Base-by-base conservation (phyloP, 495 filamentous ascomycete genomes). In the Oidiodendron maius region DNA sequence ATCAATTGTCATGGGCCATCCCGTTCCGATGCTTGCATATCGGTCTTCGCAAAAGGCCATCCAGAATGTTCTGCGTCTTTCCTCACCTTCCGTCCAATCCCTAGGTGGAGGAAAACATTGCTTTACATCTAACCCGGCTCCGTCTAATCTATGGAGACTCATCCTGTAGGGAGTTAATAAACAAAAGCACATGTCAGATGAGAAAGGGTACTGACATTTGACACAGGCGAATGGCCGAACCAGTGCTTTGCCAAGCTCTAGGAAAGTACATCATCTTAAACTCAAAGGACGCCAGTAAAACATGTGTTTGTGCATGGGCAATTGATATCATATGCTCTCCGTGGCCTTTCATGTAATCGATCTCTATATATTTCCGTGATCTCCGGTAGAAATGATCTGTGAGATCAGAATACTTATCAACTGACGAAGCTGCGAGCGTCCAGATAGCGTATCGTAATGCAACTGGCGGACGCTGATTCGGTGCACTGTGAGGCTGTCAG, bases 191-290 rank as follows among this genome's bases (percentile, higher is more conserved):
- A 1, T 1, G 34, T 48, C 6, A 26, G 32, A 30, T 67, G 59
- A 55, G 69, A 36, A 28, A 1, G 2, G 8, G 3, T 36, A 42
- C 54, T 50, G 15, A 52, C 94, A 97, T 97, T 53, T 94, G 80
- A 36, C 76, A 75, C 47, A 96, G 63, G 48, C 93, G 73, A 12
- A 82, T 77, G 2, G 82, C 84, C 43, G 87, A 76, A 13, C 91
- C 94, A 9, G 85, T 81, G 47, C 86, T 96, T 66, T 96, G 76
- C 93, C 93, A 99, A 3, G 94, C 94, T 34, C 94, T 73, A 2
- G 93, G 93, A 55, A 99, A 99, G 63, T 87, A 95, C 87, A 99
- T 96, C 76, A 87, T 84, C 66, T 90, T 94, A 62, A 96, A 97
- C 61, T 99, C 93, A 58, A 95, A 96, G 0, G 75, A 78, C 3